Evolutionary conservation across 441 rosid genomes (phyloP).

Genomic region (Erodium moschatum): DNA sequence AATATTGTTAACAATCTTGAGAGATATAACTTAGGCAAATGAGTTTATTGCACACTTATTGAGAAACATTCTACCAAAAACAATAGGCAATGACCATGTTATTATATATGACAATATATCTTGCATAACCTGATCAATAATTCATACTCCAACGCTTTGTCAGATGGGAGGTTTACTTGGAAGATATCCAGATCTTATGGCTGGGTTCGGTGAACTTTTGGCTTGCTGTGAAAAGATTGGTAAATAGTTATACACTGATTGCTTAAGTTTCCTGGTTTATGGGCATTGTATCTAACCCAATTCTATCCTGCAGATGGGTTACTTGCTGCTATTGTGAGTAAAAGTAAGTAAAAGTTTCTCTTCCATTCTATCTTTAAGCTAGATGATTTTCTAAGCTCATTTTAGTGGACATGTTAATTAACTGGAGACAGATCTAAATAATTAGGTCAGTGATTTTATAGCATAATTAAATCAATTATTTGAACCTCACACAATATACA

Average conservation of each 20-base stretch:
- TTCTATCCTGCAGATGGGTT: slow-evolving; percentile 63
- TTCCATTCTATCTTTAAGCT: slow-evolving; percentile 15
- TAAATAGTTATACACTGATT: slow-evolving; percentile 25
- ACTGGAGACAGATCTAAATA: neutral
- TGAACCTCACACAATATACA: neutral
- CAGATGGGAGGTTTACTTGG: slow-evolving; percentile 78
- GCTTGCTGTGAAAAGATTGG: slow-evolving; percentile 80
- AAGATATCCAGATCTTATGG: slow-evolving; percentile 78
- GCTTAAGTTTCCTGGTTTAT: slow-evolving; percentile 21
- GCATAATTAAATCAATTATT: neutral
- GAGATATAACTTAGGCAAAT: slow-evolving; percentile 13
- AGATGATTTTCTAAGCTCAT: slow-evolving; percentile 9
- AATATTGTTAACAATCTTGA: neutral
- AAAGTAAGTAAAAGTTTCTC: slow-evolving; percentile 53
- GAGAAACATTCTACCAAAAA: slow-evolving; percentile 5
- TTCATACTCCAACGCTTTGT: slow-evolving; percentile 17
- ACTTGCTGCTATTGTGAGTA: slow-evolving; percentile 73
- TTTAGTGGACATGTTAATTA: neutral
- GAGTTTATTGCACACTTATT: neutral
- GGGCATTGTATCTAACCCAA: slow-evolving; percentile 21
- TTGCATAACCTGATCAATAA: slow-evolving; percentile 15
- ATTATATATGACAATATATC: neutral
- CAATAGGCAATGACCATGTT: neutral
- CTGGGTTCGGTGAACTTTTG: slow-evolving; percentile 69
- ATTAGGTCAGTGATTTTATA: neutral